Conservation (phyloP, 164 flowering plant genomes). For the Pachysandra terminalis region DNA sequence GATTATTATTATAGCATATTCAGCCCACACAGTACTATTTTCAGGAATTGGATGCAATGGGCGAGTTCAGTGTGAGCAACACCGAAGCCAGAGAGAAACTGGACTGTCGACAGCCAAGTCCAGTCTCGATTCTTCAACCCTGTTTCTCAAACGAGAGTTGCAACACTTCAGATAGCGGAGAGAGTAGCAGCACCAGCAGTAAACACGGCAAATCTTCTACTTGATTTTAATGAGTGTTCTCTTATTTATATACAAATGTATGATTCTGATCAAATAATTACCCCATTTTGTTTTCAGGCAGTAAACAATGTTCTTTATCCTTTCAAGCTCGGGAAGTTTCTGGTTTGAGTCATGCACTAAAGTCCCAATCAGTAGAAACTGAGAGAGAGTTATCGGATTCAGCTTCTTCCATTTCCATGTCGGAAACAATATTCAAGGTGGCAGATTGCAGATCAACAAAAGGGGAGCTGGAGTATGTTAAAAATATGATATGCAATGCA, state of each 20-base stretch:
- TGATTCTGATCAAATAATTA: not conserved
- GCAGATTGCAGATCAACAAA: constrained; percentile 17
- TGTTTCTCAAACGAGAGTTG: constrained; percentile 65
- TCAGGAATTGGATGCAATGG: constrained; percentile 45
- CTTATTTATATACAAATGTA: not conserved
- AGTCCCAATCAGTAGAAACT: constrained; percentile 27
- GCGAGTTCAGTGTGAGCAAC: constrained; percentile 23
- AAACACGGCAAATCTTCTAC: constrained; percentile 2
- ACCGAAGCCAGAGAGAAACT: constrained; percentile 30
- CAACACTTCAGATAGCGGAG: constrained; percentile 60
- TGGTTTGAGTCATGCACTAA: constrained; percentile 27
- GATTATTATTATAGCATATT: not conserved
- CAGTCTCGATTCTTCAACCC: constrained; percentile 73
- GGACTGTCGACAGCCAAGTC: constrained; percentile 61
- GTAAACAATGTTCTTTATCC: constrained; percentile 45
- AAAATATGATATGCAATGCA: constrained; percentile 42
- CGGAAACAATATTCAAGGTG: constrained; percentile 5
- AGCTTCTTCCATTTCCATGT: constrained; percentile 53
- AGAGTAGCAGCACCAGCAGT: constrained; percentile 46
- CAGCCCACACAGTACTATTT: not conserved
- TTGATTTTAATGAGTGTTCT: not conserved
- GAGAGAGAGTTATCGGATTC: constrained; percentile 78
- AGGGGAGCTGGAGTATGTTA: constrained; percentile 66
- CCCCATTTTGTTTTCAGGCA: constrained; percentile 36
- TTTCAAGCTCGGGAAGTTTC: constrained; percentile 39